These are phyloP conservation scores for Phytopythium oedochilum DNA, from an alignment of 352 stramenopile genomes.

Conservation along the genomic window DNA sequence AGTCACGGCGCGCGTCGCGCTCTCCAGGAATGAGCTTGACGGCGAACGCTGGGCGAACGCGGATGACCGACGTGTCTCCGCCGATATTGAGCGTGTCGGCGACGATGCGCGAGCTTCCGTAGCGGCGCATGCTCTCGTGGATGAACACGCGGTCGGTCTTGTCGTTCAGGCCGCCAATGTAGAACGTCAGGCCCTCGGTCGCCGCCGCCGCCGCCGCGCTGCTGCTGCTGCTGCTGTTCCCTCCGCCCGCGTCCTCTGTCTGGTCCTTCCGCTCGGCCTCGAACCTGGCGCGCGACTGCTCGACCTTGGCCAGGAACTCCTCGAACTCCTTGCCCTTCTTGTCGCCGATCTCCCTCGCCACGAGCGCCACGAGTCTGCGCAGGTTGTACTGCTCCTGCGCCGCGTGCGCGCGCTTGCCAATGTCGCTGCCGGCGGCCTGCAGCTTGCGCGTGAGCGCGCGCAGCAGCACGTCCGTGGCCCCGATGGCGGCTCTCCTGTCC, in stretches of 20 bases:
- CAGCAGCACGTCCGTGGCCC: conserved; percentile 7
- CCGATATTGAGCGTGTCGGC: conserved; percentile 88
- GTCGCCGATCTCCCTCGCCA: conserved; percentile 46
- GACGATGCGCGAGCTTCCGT: conserved; percentile 71
- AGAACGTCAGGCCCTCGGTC: conserved; percentile 55
- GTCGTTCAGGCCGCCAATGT: conserved; percentile 73
- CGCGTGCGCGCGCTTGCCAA: conserved; percentile 15
- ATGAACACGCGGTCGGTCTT: conserved; percentile 87
- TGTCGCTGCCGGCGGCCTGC: conserved; percentile 11
- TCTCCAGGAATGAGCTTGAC: conserved; percentile 40
- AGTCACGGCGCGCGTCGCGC: conserved; percentile 53
- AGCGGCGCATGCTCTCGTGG: conserved; percentile 87
- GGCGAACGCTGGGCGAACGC: conserved; percentile 47
- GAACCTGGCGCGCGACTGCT: conserved; percentile 23
- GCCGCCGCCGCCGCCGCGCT: conserved; percentile 9
- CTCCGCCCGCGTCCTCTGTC: too few species aligned
- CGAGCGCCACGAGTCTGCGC: conserved; percentile 39
- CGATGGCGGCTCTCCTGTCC: neutral
- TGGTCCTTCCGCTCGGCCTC: conserved; percentile 13
- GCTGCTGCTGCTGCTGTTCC: too few species aligned
- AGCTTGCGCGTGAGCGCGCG: conserved; percentile 21
- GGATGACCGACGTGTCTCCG: conserved; percentile 61
- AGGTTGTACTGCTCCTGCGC: conserved; percentile 47
- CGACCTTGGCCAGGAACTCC: conserved; percentile 61
- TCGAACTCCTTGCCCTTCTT: conserved; percentile 75